These are phyloP conservation scores for Cylindrotheca fusiformis DNA, from an alignment of 108 stramenopile genomes.

Conservation along the genomic window DNA sequence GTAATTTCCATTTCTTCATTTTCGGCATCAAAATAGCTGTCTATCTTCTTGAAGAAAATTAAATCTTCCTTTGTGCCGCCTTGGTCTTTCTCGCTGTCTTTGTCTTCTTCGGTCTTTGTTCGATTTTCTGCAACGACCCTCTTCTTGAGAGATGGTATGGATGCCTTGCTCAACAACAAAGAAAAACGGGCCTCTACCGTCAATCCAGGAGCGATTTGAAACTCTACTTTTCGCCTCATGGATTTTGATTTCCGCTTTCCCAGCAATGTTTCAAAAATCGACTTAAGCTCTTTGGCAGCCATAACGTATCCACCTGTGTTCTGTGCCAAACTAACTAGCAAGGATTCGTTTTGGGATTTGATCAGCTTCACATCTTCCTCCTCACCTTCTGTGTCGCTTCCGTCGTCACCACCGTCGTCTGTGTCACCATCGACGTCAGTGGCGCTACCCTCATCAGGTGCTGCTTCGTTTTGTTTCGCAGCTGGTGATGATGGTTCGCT, in stretches of 20 bases:
- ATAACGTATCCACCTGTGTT: slow-evolving; percentile 73
- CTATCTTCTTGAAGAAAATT: slow-evolving; percentile 29
- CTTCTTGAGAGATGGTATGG: slow-evolving; percentile 35
- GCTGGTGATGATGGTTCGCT: too few species aligned
- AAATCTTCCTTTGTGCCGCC: slow-evolving; percentile 46
- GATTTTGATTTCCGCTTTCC: slow-evolving; percentile 37
- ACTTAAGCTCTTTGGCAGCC: slow-evolving; percentile 52
- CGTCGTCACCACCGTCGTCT: slow-evolving; percentile 24
- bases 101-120: slow-evolving; percentile 24
- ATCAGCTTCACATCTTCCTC: slow-evolving; percentile 25
- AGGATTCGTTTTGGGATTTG: slow-evolving; percentile 66
- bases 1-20: slow-evolving; percentile 35
- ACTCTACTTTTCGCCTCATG: slow-evolving; percentile 44
- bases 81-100: slow-evolving; percentile 40
- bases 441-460: slow-evolving; percentile 22
- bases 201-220: slow-evolving; percentile 68
- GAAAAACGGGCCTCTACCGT: slow-evolving; percentile 44
- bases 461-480: slow-evolving; percentile 8
- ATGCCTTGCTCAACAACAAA: slow-evolving; percentile 36
- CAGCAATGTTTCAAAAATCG: slow-evolving; percentile 40
- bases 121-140: slow-evolving; percentile 14
- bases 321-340: slow-evolving; percentile 59
- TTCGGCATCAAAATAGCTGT: slow-evolving; percentile 45
- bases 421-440: slow-evolving; percentile 6
- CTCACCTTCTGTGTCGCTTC: slow-evolving; percentile 1